A percentile compares a stretch with the other conserved stretches of the same genome.
Evolutionary conservation across 2,329 filamentous ascomycete species (phyloP).

Genomic region (Cladophialophora carrionii): DNA sequence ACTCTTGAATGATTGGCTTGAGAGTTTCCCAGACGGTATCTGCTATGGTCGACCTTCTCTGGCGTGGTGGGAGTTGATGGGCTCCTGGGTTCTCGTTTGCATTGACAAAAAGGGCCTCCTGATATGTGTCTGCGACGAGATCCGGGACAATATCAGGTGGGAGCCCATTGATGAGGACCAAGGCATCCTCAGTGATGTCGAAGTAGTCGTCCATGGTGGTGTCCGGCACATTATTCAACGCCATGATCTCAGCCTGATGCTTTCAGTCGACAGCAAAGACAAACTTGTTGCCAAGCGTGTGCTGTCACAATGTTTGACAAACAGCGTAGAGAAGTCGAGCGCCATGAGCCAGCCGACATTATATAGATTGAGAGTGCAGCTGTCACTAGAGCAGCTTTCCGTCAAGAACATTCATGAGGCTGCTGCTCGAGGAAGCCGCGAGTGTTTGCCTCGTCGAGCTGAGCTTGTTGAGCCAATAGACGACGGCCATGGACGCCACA

Average conservation of each 20-base stretch:
- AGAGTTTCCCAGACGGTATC: background rate
- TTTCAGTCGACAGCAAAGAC: background rate
- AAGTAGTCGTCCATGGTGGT: slow-evolving; percentile 1
- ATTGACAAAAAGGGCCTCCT: background rate
- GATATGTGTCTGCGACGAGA: background rate
- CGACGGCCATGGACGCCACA: slow-evolving; percentile 10
- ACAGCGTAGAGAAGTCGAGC: background rate
- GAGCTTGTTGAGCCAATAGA: background rate
- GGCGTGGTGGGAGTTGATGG: background rate
- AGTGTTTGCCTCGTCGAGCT: background rate
- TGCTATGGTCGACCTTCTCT: background rate
- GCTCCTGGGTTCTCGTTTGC: background rate
- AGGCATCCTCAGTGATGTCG: background rate
- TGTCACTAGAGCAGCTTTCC: background rate
- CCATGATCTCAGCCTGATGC: background rate
- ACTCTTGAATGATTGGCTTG: slow-evolving; percentile 6
- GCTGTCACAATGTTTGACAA: background rate
- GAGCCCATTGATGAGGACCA: background rate
- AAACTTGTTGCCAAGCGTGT: background rate
- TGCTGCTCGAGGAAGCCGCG: background rate
- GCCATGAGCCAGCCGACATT: background rate
- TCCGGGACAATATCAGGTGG: background rate
- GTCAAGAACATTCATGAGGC: background rate
- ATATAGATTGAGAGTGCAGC: background rate
- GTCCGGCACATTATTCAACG: background rate